Evolutionary conservation across 2,329 filamentous ascomycete genomes (phyloP).

Genomic region (Botrytis hyacinthi): DNA sequence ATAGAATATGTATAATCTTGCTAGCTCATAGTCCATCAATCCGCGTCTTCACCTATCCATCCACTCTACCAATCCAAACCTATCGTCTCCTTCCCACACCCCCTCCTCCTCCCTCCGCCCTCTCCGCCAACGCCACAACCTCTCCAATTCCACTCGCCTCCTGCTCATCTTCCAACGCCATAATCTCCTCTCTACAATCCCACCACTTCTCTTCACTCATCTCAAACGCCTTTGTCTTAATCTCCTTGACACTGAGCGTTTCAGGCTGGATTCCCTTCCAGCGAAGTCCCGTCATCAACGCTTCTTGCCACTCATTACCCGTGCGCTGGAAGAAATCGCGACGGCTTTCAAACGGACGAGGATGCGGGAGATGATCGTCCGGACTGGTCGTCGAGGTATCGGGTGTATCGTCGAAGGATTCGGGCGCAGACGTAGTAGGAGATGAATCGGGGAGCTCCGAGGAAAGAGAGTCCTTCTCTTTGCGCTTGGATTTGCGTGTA

Average conservation of each 20-base stretch:
- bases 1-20: not conserved
- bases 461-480: slow-evolving; percentile 47
- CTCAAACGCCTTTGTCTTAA: slow-evolving; percentile 87
- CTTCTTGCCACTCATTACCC: slow-evolving; percentile 84
- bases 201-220: slow-evolving; percentile 97
- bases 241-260: slow-evolving; percentile 78
- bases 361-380: slow-evolving; percentile 40
- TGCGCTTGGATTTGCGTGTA: slow-evolving; percentile 54
- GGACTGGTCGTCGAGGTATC: slow-evolving; percentile 28
- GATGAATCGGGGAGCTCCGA: not conserved
- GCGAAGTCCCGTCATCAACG: slow-evolving; percentile 72
- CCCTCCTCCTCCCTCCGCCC: slow-evolving; percentile 26
- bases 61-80: not conserved
- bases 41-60: too few relatives aligned
- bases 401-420: slow-evolving; percentile 53
- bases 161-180: slow-evolving; percentile 89
- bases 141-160: slow-evolving; percentile 84
- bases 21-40: not conserved
- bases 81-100: slow-evolving; percentile 35
- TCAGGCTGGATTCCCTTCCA: slow-evolving; percentile 66
- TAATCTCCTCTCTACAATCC: slow-evolving; percentile 94
- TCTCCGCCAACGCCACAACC: slow-evolving; percentile 72
- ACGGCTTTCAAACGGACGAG: slow-evolving; percentile 70
- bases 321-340: slow-evolving; percentile 91
- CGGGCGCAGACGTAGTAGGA: slow-evolving; percentile 41